phyloP scores from a whole-genome alignment of 495 filamentous ascomycete species.

The Penicillium coffeae region DNA sequence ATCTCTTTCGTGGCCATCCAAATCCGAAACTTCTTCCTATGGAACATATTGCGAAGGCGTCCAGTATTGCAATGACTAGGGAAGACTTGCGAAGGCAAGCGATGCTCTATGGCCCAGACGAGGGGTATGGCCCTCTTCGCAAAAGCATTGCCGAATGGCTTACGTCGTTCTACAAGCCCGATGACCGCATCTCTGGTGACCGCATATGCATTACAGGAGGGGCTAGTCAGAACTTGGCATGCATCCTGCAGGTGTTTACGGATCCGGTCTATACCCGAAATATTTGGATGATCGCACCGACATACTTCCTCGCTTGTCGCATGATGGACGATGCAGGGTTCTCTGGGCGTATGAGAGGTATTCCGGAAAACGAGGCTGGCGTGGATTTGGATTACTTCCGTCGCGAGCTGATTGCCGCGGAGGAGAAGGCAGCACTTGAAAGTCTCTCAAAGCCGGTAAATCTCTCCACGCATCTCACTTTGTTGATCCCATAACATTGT shows the following conservation, averaged over 20 bases:
- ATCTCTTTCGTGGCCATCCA: conserved; percentile 70
- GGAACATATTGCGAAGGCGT: conserved; percentile 49
- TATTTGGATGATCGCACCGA: conserved; percentile 77
- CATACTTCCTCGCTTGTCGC: conserved; percentile 72
- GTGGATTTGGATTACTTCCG: conserved; percentile 60
- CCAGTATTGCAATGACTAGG: conserved; percentile 53
- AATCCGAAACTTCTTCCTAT: conserved; percentile 64
- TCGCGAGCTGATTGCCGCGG: conserved; percentile 39
- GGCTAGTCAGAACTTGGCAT: conserved; percentile 72
- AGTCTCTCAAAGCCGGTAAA: conserved; percentile 40
- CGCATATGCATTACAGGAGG: conserved; percentile 79
- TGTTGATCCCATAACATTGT: too few relatives aligned
- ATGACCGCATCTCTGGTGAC: conserved; percentile 35
- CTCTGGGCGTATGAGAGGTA: conserved; percentile 52
- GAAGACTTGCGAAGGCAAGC: conserved; percentile 50
- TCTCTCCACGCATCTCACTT: too few relatives aligned
- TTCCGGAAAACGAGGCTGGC: conserved; percentile 72
- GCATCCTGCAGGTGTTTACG: conserved; percentile 67
- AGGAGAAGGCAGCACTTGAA: conserved; percentile 25
- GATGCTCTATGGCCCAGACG: conserved; percentile 74
- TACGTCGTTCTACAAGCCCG: conserved; percentile 52
- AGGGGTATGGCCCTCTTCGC: conserved; percentile 64
- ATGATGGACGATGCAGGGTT: conserved; percentile 78
- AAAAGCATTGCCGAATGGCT: conserved; percentile 66
- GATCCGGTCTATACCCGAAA: conserved; percentile 70